These are phyloP conservation scores for Leccinum incarnatum DNA, from an alignment of 768 basidiomycete genomes.

Conservation along the genomic window DNA sequence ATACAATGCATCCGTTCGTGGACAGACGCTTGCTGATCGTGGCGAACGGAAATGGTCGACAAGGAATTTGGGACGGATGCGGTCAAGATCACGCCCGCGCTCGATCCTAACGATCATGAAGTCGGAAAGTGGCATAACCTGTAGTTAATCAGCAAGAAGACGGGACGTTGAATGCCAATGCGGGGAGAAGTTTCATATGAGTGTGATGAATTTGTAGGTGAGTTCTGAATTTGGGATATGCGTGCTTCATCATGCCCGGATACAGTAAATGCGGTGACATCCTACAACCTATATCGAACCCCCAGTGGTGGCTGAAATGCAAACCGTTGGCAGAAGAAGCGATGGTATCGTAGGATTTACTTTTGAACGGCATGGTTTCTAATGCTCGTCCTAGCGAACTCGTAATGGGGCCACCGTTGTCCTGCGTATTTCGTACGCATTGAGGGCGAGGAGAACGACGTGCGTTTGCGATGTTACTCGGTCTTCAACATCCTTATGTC, in stretches of 20 bases:
- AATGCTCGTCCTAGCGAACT: slow-evolving; percentile 59
- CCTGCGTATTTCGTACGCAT: slow-evolving; percentile 92
- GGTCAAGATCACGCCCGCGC: slow-evolving; percentile 98
- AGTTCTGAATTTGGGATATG: neutral
- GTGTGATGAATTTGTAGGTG: too few relatives aligned
- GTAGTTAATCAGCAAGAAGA: too few relatives aligned
- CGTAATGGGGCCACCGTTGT: slow-evolving; percentile 93
- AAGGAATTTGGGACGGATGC: slow-evolving; percentile 98
- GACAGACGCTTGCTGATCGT: slow-evolving; percentile 85
- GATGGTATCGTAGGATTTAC: slow-evolving; percentile 49
- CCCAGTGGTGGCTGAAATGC: slow-evolving; percentile 99
- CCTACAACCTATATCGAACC: too few relatives aligned
- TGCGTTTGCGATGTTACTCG: slow-evolving; percentile 29
- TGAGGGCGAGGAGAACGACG: slow-evolving; percentile 71
- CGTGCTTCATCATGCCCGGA: too few relatives aligned
- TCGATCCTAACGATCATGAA: slow-evolving; percentile 96
- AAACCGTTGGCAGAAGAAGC: slow-evolving; percentile 88
- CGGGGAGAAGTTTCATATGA: slow-evolving; percentile 69
- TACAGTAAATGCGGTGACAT: too few relatives aligned
- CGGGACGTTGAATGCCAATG: slow-evolving; percentile 90
- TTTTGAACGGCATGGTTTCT: neutral
- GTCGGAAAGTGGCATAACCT: slow-evolving; percentile 85
- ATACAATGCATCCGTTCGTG: slow-evolving; percentile 85
- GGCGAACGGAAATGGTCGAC: slow-evolving; percentile 81
- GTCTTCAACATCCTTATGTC: too few relatives aligned